Evolutionary conservation across 805 yeast species (phyloP).

Genomic region (Wickerhamomyces hampshirensis): DNA sequence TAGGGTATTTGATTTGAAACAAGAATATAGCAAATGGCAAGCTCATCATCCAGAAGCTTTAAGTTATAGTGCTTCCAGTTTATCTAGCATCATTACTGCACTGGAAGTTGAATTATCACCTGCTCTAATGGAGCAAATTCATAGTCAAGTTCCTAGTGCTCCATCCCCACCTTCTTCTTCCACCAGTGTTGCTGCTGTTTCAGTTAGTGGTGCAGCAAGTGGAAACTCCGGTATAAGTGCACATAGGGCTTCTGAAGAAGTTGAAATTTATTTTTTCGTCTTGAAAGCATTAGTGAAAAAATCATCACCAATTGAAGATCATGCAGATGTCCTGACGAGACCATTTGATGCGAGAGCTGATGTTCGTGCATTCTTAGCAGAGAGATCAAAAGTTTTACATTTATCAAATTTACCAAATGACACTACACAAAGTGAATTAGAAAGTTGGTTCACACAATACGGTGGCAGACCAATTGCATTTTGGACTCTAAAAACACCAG

Average conservation of each 20-base stretch:
- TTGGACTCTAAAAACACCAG: conserved; percentile 76
- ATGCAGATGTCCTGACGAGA: conserved; percentile 51
- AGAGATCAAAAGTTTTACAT: conserved; percentile 73
- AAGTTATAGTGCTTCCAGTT: conserved; percentile 26
- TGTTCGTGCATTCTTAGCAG: conserved; percentile 58
- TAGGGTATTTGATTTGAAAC: conserved; percentile 66
- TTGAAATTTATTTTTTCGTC: conserved; percentile 39
- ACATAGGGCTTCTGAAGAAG: conserved; percentile 42
- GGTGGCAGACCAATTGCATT: conserved; percentile 86
- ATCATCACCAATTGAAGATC: conserved; percentile 43
- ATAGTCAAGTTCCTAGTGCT: background rate
- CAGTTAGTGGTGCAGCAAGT: conserved; percentile 1
- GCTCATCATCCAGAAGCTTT: conserved; percentile 49
- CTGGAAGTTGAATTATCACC: conserved; percentile 23
- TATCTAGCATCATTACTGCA: conserved; percentile 25
- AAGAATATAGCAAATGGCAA: conserved; percentile 73
- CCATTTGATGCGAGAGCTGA: conserved; percentile 82
- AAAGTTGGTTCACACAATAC: conserved; percentile 84
- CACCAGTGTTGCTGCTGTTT: background rate
- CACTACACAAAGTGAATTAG: conserved; percentile 86
- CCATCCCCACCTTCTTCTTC: background rate
- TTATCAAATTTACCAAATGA: conserved; percentile 79
- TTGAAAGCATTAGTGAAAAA: conserved; percentile 43
- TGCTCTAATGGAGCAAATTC: background rate
- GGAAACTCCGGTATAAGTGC: conserved; percentile 5